Evolutionary conservation across 1,139 yeast genomes (phyloP).

Genomic region (Debaryomycetaceae sp.): DNA sequence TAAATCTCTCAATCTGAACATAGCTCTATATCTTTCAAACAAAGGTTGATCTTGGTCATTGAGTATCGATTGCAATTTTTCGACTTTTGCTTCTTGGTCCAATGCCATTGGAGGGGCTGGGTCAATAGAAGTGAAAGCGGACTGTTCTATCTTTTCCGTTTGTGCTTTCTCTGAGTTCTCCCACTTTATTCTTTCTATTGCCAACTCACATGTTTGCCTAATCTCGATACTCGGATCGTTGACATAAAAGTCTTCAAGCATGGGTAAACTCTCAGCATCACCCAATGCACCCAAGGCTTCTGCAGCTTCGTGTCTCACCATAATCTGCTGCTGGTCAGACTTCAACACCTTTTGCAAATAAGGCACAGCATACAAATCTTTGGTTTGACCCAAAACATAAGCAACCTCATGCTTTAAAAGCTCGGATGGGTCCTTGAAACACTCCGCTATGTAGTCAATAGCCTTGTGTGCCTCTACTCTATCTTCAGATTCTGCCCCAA

Average conservation of each 20-base stretch:
- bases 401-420: conserved; percentile 96
- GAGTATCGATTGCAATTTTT: conserved; percentile 61
- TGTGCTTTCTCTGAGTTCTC: conserved; percentile 65
- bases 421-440: conserved; percentile 82
- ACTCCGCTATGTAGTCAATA: conserved; percentile 77
- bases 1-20: conserved; percentile 95
- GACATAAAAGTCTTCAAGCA: conserved; percentile 59
- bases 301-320: conserved; percentile 99
- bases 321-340: conserved; percentile 71
- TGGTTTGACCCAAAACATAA: conserved; percentile 95
- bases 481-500: conserved; percentile 63
- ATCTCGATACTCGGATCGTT: conserved; percentile 85
- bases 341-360: conserved; percentile 69
- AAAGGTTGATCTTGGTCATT: conserved; percentile 76
- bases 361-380: conserved; percentile 74
- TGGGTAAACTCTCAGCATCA: conserved; percentile 66
- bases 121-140: conserved; percentile 83
- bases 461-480: conserved; percentile 57
- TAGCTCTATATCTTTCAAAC: conserved; percentile 95
- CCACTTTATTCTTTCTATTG: conserved; percentile 93
- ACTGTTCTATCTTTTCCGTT: conserved; percentile 67
- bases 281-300: conserved; percentile 98
- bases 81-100: conserved; percentile 54
- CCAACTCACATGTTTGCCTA: conserved; percentile 96
- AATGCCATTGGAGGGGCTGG: conserved; percentile 96